phyloP scores from a whole-genome alignment of 768 basidiomycete species.

The Hebeloma cylindrosporum region DNA sequence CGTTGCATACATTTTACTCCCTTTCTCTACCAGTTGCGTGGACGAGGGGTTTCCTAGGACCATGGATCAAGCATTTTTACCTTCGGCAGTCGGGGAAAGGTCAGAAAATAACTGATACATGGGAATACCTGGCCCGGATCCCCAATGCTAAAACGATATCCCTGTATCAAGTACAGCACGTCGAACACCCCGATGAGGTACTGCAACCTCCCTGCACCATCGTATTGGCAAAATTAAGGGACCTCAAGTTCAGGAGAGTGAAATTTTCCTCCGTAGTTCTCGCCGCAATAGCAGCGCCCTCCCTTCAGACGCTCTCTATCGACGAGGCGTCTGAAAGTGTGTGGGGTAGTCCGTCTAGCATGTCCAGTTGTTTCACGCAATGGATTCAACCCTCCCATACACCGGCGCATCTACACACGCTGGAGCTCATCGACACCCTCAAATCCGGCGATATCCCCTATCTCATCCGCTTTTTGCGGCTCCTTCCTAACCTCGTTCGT shows the following conservation, averaged over 20 bases:
- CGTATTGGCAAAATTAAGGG: conserved; percentile 19
- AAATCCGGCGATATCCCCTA: conserved; percentile 21
- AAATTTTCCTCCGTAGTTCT: conserved; percentile 19
- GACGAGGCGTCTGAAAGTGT: too few relatives aligned
- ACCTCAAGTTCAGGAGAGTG: conserved; percentile 21
- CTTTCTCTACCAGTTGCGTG: conserved; percentile 15
- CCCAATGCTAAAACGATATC: conserved; percentile 22
- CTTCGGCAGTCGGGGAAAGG: conserved; percentile 4
- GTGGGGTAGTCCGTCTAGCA: conserved; percentile 3
- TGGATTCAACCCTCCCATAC: conserved; percentile 27
- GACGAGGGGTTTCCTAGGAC: conserved; percentile 25
- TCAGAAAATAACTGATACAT: conserved; percentile 16
- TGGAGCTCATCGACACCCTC: conserved; percentile 27
- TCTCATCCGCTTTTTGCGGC: conserved; percentile 30
- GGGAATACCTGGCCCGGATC: conserved; percentile 10
- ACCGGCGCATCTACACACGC: conserved; percentile 25
- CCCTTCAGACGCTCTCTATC: conserved; percentile 25
- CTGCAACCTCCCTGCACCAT: background rate
- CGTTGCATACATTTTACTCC: conserved; percentile 24
- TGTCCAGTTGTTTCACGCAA: conserved; percentile 17
- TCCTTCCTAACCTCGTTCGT: conserved; percentile 28
- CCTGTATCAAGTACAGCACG: conserved; percentile 14
- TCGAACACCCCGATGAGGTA: background rate
- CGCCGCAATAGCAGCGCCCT: conserved; percentile 20
- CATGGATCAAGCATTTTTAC: conserved; percentile 25